Base-by-base conservation (phyloP, 768 basidiomycete genomes). In the Mycena chlorophos region DNA sequence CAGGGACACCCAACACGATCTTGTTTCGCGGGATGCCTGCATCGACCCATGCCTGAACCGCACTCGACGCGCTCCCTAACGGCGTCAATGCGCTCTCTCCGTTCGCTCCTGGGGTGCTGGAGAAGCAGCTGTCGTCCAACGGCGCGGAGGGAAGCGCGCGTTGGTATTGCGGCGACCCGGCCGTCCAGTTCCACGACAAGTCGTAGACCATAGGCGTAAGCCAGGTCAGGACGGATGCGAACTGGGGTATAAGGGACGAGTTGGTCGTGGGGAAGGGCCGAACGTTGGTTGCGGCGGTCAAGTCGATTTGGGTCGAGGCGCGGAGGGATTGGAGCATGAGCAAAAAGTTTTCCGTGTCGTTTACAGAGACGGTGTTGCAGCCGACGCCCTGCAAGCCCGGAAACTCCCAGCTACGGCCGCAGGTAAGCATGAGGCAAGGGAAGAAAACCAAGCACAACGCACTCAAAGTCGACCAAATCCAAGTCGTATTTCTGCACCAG, bases 1-100 rank as follows among this genome's bases (percentile, higher is more conserved):
- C 73, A 1, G 94, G 79, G 1, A 98, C 86, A 49, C 91, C 95
- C 30, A 98, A 81, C 17, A 92, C 83, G 49, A 96, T 81, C 57
- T 79, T 65, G 42, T 75, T 66, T 10, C 76, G 69, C 20, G 94
- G 89, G 67, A 98, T 82, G 27, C 90, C 90, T 23, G 94, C 92
- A 0, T 67, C 68, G 1, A 75, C 80, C 94, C 94, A 97, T 13
- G 78, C 74, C 5, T 75, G 66, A 31, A 97, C 80, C 4, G 90
- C 88, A 23, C 84, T 84, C 4, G 78, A 75, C 12, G 90, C 94
- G 53, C 91, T 95, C 4, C 91, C 92, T 22, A 50, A 54, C 2
- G 56, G 56, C 0, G 46, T n/a, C 23, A 76, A 73, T 55, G 86
- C 86, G 53, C 83, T 76, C 6, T 70, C 66, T 8, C 82, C 68